Evolutionary conservation across 495 filamentous ascomycete species (phyloP).

Genomic region (Lasiosphaeria miniovina): DNA sequence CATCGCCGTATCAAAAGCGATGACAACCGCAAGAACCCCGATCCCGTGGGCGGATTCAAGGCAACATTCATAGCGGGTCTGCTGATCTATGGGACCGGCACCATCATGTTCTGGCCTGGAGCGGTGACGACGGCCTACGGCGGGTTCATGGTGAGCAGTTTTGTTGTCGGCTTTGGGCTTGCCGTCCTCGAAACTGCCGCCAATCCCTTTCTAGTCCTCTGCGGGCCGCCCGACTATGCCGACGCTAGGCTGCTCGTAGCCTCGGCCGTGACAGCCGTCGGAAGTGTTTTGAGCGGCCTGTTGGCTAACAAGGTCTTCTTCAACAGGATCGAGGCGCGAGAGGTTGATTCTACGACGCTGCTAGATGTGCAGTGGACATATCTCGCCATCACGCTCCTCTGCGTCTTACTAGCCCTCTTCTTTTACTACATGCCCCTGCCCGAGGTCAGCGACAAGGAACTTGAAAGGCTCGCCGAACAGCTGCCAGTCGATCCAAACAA

Average conservation of each 20-base stretch:
- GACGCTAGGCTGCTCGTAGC: slow-evolving; percentile 63
- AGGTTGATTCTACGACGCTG: slow-evolving; percentile 29
- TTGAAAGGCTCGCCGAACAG: slow-evolving; percentile 41
- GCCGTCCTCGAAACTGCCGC: slow-evolving; percentile 71
- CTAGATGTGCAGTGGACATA: slow-evolving; percentile 78
- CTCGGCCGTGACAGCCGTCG: slow-evolving; percentile 66
- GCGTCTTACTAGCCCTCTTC: slow-evolving; percentile 59
- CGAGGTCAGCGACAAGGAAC: slow-evolving; percentile 50
- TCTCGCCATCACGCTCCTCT: slow-evolving; percentile 68
- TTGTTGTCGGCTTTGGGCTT: slow-evolving; percentile 68
- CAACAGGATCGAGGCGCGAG: slow-evolving; percentile 15
- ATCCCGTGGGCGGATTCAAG: slow-evolving; percentile 50
- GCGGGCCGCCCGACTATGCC: slow-evolving; percentile 52
- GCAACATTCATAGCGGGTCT: slow-evolving; percentile 65
- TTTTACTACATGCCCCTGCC: slow-evolving; percentile 58
- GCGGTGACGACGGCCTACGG: slow-evolving; percentile 63
- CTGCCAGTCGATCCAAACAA: slow-evolving; percentile 42
- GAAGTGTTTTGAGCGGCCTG: slow-evolving; percentile 62
- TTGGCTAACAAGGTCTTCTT: slow-evolving; percentile 71
- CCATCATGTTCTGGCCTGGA: slow-evolving; percentile 65
- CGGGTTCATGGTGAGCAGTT: slow-evolving; percentile 67
- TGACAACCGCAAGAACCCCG: slow-evolving; percentile 4
- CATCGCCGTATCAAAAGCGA: slow-evolving; percentile 31
- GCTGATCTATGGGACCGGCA: slow-evolving; percentile 57
- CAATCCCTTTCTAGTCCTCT: slow-evolving; percentile 52